Evolutionary conservation across 768 basidiomycete species (phyloP), one percentile per base, ranked within the genome.

Genomic region (Pisolithus albus): DNA sequence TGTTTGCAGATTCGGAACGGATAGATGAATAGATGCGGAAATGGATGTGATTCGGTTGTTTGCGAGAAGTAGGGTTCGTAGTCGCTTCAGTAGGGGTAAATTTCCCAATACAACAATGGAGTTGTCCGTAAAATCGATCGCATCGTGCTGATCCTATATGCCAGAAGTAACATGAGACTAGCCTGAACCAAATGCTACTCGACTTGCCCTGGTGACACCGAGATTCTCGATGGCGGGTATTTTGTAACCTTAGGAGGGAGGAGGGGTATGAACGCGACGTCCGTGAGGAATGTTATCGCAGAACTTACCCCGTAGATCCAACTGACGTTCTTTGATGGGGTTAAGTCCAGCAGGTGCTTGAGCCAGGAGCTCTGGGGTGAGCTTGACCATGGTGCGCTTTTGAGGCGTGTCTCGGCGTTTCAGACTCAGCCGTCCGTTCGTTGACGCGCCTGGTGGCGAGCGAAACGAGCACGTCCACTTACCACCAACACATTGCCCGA

Each of bases 211-310:
- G 68, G 92, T 91, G 56, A 93, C 88, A 76, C 92, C 92, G 59
- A 95, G 78, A 78, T 95, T 95, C 84, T 95, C 92, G 66, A 95
- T 95, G 51, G 88, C 82, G 49, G 92, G 92, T 59, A 94, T 93
- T 80, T 91, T 92, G 73, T 88, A 87, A 52, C 92, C 91, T 93
- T 59, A n/a, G n/a, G n/a, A n/a, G n/a, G n/a, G n/a, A n/a, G n/a
- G 61, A 58, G 47, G 34, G 32, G 39, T 50, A 49, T 68, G 46
- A 68, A 55, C 41, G 24, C 26, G 52, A 13, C 26, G 4, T 24
- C 28, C 36, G 19, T 9, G 8, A 24, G 19, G 26, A 18, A 47
- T 24, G 16, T 54, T 59, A 42, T 39, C 65, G 49, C 21, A 23
- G 18, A 18, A 59, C 77, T 52, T 63, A 88, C 92, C 92, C 79